Base-by-base conservation (phyloP, 441 rosid genomes). In the Gossypium davidsonii region DNA sequence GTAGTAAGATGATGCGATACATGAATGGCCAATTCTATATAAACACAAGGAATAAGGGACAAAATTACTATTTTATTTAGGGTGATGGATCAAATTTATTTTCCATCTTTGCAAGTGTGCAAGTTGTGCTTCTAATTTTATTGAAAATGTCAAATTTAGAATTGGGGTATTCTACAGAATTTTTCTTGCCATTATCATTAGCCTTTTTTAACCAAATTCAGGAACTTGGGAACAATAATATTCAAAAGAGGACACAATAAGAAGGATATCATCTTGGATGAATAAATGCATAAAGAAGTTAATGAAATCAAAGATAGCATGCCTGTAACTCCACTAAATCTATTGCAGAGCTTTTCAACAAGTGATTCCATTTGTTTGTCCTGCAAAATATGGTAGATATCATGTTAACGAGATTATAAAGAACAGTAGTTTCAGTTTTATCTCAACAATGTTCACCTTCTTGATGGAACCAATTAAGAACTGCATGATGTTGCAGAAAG, bases 331-430 rank as follows among this genome's bases (percentile, higher is more conserved):
- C 99, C 99, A 67, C 86, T 81, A 79, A 96, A 91, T 85, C 99
- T 86, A 77, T 96, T 88, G 91, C 99, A 96, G 67, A 93, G 99
- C 82, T 96, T 96, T 83, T 91, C 99, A 77, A 93, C 97, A 72
- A 96, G 96, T 74, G 97, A 84, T 74, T 96, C 99, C 98, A 96
- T 93, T 81, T 96, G 99, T 83, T 88, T 96, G 78, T 96, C 99
- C 98, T 92, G 82, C 63, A 80, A 9, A 79, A 73, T 52, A 37
- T 73, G 42, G 17, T 77, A 61, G 34, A 78, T 21, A 72, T 51
- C 23, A 42, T 53, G 44, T n/a, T 48, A 57, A 6, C 64, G 44
- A 10, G 51, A 17, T 65, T 31, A 57, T 31, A 39, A 17, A 63
- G 77, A 49, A 31, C 6, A 65, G 59, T 74, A 28, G 59, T 14